Percentiles rank a stretch among this genome's conserved stretches.
Conservation (phyloP, 2,329 filamentous ascomycete species). For the Pseudogymnoascus sp. region DNA sequence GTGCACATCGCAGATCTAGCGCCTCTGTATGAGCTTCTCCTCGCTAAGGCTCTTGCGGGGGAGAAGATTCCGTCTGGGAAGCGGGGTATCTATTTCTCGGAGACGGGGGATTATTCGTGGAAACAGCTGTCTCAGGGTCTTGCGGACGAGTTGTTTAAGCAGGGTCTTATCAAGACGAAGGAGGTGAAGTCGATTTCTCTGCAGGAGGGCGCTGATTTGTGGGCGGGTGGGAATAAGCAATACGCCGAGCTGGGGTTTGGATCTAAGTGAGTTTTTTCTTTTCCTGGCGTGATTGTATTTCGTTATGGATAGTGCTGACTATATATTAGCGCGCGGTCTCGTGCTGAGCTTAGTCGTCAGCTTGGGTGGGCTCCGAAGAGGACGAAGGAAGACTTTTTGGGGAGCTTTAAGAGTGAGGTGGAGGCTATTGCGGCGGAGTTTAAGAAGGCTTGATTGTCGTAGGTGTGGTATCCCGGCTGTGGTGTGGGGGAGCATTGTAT, state of each 20-base stretch:
- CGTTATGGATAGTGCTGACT: neutral
- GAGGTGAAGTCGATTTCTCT: constrained; percentile 25
- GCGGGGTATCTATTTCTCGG: constrained; percentile 37
- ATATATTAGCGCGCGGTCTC: constrained; percentile 18
- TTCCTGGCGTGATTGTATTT: neutral
- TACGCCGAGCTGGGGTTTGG: constrained; percentile 31
- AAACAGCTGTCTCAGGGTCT: constrained; percentile 31
- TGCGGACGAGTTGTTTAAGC: constrained; percentile 27
- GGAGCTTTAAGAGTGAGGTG: neutral
- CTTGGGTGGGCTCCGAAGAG: constrained; percentile 18
- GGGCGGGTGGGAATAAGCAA: constrained; percentile 18
- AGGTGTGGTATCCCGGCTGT: neutral
- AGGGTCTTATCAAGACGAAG: constrained; percentile 27
- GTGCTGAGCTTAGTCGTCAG: constrained; percentile 16
- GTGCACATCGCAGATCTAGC: constrained; percentile 40
- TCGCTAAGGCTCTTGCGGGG: constrained; percentile 28
- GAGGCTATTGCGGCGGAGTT: neutral
- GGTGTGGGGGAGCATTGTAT: neutral
- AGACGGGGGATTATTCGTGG: constrained; percentile 36
- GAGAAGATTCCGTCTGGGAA: constrained; percentile 30
- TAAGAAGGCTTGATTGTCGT: neutral
- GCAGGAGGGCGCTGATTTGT: constrained; percentile 25
- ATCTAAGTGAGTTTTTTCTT: constrained; percentile 20
- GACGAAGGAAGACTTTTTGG: constrained; percentile 16
- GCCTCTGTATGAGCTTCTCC: constrained; percentile 34